Evolutionary conservation across 208 protist species (phyloP), one percentile per base, ranked within the genome.

Genomic region (Leishmania tropica): DNA sequence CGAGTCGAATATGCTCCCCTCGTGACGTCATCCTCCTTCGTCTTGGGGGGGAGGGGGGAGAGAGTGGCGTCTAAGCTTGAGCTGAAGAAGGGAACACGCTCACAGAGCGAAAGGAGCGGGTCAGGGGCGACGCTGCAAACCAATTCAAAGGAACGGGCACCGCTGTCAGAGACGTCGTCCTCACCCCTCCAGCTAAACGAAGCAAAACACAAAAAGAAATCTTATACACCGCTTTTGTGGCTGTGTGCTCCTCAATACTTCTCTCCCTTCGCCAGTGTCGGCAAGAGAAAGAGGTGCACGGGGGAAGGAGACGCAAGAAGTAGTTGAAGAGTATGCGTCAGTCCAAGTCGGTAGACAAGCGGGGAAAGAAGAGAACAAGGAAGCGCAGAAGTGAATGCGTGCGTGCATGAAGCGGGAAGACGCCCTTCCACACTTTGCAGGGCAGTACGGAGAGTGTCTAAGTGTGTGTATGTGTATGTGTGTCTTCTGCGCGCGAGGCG

Each of bases 1-100:
- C 80, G 19, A 96, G 75, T n/a, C 78, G 76, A 73, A 95, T 76
- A 64, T 96, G 88, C 53, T 92, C 84, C 4, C 88, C 88, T 47
- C 83, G 85, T 19, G 90, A 96, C 17, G 82, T 75, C 62, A 91
- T 74, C 42, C 51, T 28, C 40, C 62, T 64, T 40, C 45, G n/a
- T 76, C 1, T 67, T 21, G 17, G 21, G 3, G 10, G 60, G 40
- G 28, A 8, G 28, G 28, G 51, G 7, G 17, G 6, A 24, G 53
- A 6, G 6, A 62, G 28, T 31, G 56, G 31, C 13, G 60, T 10
- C 60, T 5, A 67, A 7, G 31, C 7, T 19, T 31, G n/a, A 67
- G 3, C 13, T 31, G n/a, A 37, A 40, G n/a, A 67, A 31, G 60
- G 13, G 60, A 6, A 7, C 60, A 67, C n/a, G 60, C 3, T 6